These are phyloP conservation scores for Pichia pseudocactophila DNA, from an alignment of 805 yeast species.

Conservation along the genomic window DNA sequence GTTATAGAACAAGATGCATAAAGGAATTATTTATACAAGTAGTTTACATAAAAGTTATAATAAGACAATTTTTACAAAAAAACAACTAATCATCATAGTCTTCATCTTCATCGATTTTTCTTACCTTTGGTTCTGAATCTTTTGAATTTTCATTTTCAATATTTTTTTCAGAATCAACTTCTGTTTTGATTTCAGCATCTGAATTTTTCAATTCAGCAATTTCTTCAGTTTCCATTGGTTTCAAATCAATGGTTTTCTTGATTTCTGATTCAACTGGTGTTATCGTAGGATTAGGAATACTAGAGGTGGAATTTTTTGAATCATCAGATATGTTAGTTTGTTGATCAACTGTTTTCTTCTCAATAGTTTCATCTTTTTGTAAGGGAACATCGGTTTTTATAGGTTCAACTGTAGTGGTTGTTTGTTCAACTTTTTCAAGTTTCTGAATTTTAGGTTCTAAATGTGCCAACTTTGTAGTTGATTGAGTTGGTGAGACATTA, in stretches of 20 bases:
- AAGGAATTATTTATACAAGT: too few relatives aligned
- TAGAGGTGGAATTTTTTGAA: too few relatives aligned
- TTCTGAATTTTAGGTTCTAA: slow-evolving; percentile 19
- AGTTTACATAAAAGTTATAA: too few relatives aligned
- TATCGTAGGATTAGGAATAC: too few relatives aligned
- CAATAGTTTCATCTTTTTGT: too few relatives aligned
- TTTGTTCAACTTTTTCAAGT: not conserved
- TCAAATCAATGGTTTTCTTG: slow-evolving; percentile 19
- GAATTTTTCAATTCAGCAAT: slow-evolving; percentile 17
- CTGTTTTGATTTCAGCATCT: slow-evolving; percentile 4
- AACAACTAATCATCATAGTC: slow-evolving; percentile 30
- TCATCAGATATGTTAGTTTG: too few relatives aligned
- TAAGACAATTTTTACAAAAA: slow-evolving; percentile 6
- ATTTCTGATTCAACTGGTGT: not conserved
- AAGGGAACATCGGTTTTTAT: too few relatives aligned
- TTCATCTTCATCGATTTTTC: slow-evolving; percentile 30
- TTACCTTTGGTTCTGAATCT: slow-evolving; percentile 13
- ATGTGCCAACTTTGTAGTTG: slow-evolving; percentile 13
- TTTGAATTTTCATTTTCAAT: slow-evolving; percentile 1
- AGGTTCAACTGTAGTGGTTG: too few relatives aligned
- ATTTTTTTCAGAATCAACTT: slow-evolving; percentile 4
- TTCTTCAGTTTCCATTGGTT: slow-evolving; percentile 27
- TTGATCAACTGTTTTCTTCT: too few relatives aligned
- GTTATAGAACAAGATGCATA: slow-evolving; percentile 28
- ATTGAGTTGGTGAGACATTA: not conserved